Evolutionary conservation across 176 grass and related monocot genomes (phyloP).

Genomic region (Bolboschoenus planiculmis): DNA sequence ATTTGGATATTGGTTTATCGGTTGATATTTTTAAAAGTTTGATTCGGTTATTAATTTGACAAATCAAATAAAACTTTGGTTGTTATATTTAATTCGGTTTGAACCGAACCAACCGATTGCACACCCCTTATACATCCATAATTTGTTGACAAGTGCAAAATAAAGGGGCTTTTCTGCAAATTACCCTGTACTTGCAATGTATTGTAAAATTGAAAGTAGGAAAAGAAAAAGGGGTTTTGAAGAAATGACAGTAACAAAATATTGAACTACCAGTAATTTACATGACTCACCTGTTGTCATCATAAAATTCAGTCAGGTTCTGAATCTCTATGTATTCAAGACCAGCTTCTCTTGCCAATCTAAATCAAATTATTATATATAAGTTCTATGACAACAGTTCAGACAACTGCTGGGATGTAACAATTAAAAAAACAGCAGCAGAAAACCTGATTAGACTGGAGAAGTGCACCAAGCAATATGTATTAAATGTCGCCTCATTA

Average conservation of each 20-base stretch:
- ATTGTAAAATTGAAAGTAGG: conserved; percentile 4
- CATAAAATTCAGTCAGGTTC: conserved; percentile 95
- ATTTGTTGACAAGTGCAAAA: background rate
- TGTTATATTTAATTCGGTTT: too few species aligned
- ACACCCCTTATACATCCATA: too few species aligned
- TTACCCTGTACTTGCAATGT: background rate
- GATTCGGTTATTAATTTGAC: too few species aligned
- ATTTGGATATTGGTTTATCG: too few species aligned
- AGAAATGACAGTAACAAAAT: background rate
- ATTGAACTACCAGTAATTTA: conserved; percentile 1
- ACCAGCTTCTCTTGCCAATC: conserved; percentile 81
- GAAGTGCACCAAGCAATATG: conserved; percentile 89
- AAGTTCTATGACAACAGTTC: conserved; percentile 22
- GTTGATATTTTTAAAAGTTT: too few species aligned
- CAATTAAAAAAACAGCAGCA: background rate
- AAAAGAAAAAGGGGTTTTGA: conserved; percentile 5
- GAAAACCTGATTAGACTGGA: conserved; percentile 73
- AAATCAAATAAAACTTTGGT: too few species aligned
- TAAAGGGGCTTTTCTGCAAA: background rate
- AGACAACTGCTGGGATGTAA: conserved; percentile 14
- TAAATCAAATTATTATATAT: conserved; percentile 38
- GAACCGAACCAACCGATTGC: too few species aligned
- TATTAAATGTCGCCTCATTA: conserved; percentile 52
- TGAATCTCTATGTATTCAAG: conserved; percentile 93
- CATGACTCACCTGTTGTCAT: conserved; percentile 74